phyloP scores from a whole-genome alignment of 371 early-diverging fungal genomes.

The Mortierella sp. region DNA sequence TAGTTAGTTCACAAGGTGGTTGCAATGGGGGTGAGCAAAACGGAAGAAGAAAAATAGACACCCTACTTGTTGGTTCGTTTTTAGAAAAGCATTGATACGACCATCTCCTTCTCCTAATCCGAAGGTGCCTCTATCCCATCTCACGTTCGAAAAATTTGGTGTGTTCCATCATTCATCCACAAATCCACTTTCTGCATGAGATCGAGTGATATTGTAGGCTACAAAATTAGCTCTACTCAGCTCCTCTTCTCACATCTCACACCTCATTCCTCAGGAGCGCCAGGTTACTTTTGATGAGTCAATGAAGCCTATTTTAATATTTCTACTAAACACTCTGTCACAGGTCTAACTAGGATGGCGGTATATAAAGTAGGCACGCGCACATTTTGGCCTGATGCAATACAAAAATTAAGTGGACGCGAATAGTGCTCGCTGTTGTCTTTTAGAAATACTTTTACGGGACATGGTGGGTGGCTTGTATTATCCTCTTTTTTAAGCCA shows the following conservation, averaged over 20 bases:
- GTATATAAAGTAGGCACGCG: not conserved
- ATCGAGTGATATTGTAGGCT: conserved; percentile 4
- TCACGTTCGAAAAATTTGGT: not conserved
- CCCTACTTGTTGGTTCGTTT: not conserved
- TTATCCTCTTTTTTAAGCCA: too few species aligned
- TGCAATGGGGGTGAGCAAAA: not conserved
- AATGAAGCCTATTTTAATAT: too few species aligned
- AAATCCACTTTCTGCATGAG: conserved; percentile 4
- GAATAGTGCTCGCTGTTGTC: too few species aligned
- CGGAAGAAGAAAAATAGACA: not conserved
- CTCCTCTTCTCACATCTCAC: conserved; percentile 3
- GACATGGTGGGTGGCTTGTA: too few species aligned
- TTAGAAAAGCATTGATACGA: not conserved
- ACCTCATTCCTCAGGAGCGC: too few species aligned
- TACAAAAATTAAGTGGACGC: too few species aligned
- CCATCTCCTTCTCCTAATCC: not conserved
- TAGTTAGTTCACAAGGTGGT: not conserved
- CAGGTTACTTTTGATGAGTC: too few species aligned
- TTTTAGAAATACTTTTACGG: too few species aligned
- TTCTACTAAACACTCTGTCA: conserved; percentile 7
- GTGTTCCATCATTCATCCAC: not conserved
- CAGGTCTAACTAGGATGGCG: conserved; percentile 9
- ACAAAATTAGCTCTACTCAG: not conserved
- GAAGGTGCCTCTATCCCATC: not conserved
- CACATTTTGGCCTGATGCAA: not conserved